These are phyloP conservation scores for Golubevia sp. DNA, from an alignment of 1,284 basidiomycete genomes.

Conservation along the genomic window DNA sequence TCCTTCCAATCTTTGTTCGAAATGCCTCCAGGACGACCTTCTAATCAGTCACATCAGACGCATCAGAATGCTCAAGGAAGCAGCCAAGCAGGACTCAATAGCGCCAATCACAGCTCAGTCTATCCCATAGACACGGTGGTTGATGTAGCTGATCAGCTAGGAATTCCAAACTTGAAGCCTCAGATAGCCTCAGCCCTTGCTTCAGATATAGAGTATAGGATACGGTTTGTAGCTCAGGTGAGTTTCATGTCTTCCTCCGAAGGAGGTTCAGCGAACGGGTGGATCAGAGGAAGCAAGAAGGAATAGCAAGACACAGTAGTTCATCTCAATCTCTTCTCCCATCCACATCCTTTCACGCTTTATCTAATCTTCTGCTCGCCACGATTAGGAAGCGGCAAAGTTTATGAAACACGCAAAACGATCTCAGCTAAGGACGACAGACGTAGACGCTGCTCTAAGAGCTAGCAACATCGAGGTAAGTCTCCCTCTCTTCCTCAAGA, in stretches of 20 bases:
- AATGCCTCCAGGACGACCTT: too few species aligned
- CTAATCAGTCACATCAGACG: too few species aligned
- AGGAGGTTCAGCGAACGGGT: background rate
- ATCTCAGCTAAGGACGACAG: slow-evolving; percentile 81
- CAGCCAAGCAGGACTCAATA: too few species aligned
- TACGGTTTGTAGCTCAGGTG: slow-evolving; percentile 90
- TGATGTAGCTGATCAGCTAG: slow-evolving; percentile 87
- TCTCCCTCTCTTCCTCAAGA: slow-evolving; percentile 59
- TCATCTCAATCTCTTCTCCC: too few species aligned
- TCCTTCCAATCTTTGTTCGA: too few species aligned
- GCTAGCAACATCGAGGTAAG: slow-evolving; percentile 85
- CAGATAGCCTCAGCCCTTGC: slow-evolving; percentile 82
- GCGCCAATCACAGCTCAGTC: slow-evolving; percentile 19
- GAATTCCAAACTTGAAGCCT: slow-evolving; percentile 79
- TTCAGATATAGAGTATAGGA: slow-evolving; percentile 93
- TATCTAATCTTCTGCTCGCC: background rate
- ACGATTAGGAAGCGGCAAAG: slow-evolving; percentile 80
- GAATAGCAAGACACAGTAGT: too few species aligned
- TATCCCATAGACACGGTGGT: slow-evolving; percentile 53
- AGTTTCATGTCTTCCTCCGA: slow-evolving; percentile 15
- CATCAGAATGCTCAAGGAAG: too few species aligned
- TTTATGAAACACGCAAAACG: slow-evolving; percentile 94
- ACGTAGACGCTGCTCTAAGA: slow-evolving; percentile 90
- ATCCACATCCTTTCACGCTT: background rate
- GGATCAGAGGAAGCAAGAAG: background rate